These are phyloP conservation scores for Amylocystis lapponica DNA, from an alignment of 768 basidiomycete species.

Conservation along the genomic window DNA sequence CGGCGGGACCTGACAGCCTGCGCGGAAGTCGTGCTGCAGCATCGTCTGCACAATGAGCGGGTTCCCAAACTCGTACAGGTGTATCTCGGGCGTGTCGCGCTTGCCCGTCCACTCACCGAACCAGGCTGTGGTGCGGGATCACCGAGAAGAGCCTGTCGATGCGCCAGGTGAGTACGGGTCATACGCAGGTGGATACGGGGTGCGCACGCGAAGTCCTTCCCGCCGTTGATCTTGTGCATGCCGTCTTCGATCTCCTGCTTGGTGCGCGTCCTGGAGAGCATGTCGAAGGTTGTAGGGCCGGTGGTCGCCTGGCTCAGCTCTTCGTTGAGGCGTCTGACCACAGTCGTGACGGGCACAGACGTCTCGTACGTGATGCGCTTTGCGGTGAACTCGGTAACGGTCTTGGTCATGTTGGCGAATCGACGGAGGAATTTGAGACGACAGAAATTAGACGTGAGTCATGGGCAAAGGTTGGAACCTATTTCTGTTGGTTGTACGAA, in stretches of 20 bases:
- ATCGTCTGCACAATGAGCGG: slow-evolving; percentile 44
- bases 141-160: slow-evolving; percentile 11
- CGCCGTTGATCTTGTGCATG: slow-evolving; percentile 26
- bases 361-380: slow-evolving; percentile 41
- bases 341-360: slow-evolving; percentile 32
- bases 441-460: too few relatives aligned
- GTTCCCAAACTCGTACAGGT: slow-evolving; percentile 46
- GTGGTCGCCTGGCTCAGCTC: slow-evolving; percentile 36
- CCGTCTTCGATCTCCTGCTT: slow-evolving; percentile 33
- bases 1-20: slow-evolving; percentile 39
- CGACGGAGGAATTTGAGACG: too few relatives aligned
- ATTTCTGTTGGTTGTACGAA: too few relatives aligned
- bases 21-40: slow-evolving; percentile 34
- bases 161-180: too few relatives aligned
- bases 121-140: slow-evolving; percentile 9
- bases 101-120: slow-evolving; percentile 1
- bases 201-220: slow-evolving; percentile 41
- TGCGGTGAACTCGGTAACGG: slow-evolving; percentile 23
- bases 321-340: slow-evolving; percentile 37
- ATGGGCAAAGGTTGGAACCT: too few relatives aligned
- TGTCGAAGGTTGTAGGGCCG: slow-evolving; percentile 17
- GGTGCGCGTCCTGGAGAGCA: slow-evolving; percentile 17
- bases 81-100: slow-evolving; percentile 13
- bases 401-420: slow-evolving; percentile 16
- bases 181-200: not conserved